Conservation (phyloP, 2,329 filamentous ascomycete genomes). For the Venturia pyrina region DNA sequence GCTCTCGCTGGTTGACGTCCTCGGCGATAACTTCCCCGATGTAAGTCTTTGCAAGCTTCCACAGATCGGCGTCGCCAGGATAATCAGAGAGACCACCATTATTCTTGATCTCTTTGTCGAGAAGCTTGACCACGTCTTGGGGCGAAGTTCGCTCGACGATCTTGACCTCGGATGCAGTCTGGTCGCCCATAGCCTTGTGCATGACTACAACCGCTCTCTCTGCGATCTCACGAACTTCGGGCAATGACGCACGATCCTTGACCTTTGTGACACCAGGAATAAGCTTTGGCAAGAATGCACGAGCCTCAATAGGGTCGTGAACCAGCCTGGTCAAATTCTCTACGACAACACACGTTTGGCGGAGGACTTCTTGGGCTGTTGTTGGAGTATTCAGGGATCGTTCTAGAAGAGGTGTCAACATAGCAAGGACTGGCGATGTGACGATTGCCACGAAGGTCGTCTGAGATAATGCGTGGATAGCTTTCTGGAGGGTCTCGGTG, state of each 20-base stretch:
- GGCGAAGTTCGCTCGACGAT: constrained; percentile 47
- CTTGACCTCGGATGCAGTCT: constrained; percentile 46
- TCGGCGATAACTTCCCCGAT: constrained; percentile 78
- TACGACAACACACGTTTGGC: constrained; percentile 91
- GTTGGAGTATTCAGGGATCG: constrained; percentile 84
- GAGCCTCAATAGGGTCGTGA: constrained; percentile 87
- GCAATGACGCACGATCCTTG: constrained; percentile 76
- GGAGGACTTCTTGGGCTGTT: constrained; percentile 86
- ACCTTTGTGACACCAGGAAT: constrained; percentile 89
- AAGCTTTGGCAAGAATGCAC: constrained; percentile 89
- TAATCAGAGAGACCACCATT: constrained; percentile 53
- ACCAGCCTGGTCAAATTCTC: constrained; percentile 98
- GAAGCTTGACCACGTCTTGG: constrained; percentile 63
- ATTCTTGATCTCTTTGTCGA: constrained; percentile 68
- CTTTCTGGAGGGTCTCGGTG: constrained; percentile 78
- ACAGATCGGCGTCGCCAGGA: constrained; percentile 51
- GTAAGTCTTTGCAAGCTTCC: constrained; percentile 60
- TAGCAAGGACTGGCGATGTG: constrained; percentile 86
- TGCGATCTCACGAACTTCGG: constrained; percentile 87
- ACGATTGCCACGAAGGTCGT: constrained; percentile 98
- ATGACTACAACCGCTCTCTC: constrained; percentile 76
- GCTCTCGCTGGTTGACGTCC: constrained; percentile 72
- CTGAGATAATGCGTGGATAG: constrained; percentile 90
- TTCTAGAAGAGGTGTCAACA: constrained; percentile 89
- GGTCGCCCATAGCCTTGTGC: constrained; percentile 78